A percentile compares a stretch with the other conserved stretches of the same genome.
phyloP scores from a whole-genome alignment of 768 basidiomycete species.

The Kwoniella europaea region DNA sequence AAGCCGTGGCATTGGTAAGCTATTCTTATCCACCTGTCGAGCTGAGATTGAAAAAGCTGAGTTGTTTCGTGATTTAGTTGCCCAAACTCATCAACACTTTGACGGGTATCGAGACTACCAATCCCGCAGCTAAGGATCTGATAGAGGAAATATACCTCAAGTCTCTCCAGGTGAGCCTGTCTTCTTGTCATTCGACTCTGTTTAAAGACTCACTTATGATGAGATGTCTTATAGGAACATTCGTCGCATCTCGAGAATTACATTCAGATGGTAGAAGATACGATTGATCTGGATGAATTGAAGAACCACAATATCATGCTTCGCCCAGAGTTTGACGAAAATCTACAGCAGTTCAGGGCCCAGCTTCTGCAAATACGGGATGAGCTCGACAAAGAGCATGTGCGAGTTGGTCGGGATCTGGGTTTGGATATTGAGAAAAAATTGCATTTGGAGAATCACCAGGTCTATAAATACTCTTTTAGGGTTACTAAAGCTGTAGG shows the following conservation, averaged over 20 bases:
- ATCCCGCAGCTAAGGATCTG: conserved; percentile 64
- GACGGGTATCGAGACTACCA: conserved; percentile 61
- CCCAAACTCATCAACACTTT: conserved; percentile 74
- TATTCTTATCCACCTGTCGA: too few species aligned
- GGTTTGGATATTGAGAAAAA: conserved; percentile 89
- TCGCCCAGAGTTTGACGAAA: conserved; percentile 84
- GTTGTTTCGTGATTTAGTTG: conserved; percentile 61
- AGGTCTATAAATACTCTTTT: conserved; percentile 88
- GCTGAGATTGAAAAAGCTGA: too few species aligned
- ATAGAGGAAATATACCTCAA: conserved; percentile 72
- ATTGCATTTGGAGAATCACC: conserved; percentile 89
- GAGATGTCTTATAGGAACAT: conserved; percentile 63
- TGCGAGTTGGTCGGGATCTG: conserved; percentile 70
- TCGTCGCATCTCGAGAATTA: conserved; percentile 73
- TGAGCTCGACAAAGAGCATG: conserved; percentile 81
- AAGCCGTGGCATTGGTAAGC: conserved; percentile 80
- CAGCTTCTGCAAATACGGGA: conserved; percentile 75
- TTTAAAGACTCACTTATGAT: background rate
- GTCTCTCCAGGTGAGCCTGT: conserved; percentile 65
- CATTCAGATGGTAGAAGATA: conserved; percentile 92
- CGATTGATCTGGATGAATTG: conserved; percentile 85
- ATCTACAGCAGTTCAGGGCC: conserved; percentile 70
- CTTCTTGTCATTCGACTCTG: background rate
- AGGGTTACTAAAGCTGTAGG: conserved; percentile 85
- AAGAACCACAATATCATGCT: conserved; percentile 80